A percentile compares a stretch with the other conserved stretches of the same genome.
These are phyloP conservation scores for Lecanosticta acicola DNA, from an alignment of 2,329 filamentous ascomycete species.

Conservation along the genomic window DNA sequence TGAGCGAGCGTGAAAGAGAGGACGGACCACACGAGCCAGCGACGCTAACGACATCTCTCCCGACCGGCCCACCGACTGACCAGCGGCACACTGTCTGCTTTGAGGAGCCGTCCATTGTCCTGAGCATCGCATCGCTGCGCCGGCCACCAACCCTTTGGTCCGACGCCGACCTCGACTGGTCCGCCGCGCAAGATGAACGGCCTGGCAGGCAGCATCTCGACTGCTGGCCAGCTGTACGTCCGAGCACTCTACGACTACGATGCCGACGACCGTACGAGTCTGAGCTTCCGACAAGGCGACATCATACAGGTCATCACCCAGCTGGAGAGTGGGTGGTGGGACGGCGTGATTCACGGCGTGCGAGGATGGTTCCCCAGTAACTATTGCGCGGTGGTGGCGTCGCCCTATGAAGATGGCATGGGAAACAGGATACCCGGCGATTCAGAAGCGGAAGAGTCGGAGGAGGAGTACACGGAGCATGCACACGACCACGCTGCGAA, in stretches of 20 bases:
- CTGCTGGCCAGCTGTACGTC: constrained; percentile 68
- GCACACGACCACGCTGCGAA: constrained; percentile 45
- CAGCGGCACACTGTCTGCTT: no score
- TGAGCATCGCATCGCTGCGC: constrained; percentile 2
- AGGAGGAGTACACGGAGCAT: constrained; percentile 58
- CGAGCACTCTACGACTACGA: constrained; percentile 97
- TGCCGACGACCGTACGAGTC: constrained; percentile 89
- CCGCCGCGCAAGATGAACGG: constrained; percentile 42
- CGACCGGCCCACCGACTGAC: not conserved
- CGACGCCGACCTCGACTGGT: constrained; percentile 8
- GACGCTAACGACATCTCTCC: not conserved
- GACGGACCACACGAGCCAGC: not conserved
- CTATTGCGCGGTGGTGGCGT: constrained; percentile 83
- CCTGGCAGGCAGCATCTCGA: constrained; percentile 45
- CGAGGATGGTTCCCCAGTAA: constrained; percentile 99
- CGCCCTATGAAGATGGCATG: constrained; percentile 64
- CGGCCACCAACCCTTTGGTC: constrained; percentile 4
- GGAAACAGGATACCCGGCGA: constrained; percentile 52
- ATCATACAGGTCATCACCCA: constrained; percentile 98
- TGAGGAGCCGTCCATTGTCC: not conserved
- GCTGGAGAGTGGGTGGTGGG: constrained; percentile 98
- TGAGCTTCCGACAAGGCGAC: constrained; percentile 95
- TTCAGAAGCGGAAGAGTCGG: constrained; percentile 50
- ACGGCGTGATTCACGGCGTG: constrained; percentile 93
- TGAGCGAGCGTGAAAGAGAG: not conserved